Percentiles rank a stretch among this genome's conserved stretches.
These are phyloP conservation scores for Acanthochlamys bracteata DNA, from an alignment of 106 monocot genomes.

Conservation along the genomic window DNA sequence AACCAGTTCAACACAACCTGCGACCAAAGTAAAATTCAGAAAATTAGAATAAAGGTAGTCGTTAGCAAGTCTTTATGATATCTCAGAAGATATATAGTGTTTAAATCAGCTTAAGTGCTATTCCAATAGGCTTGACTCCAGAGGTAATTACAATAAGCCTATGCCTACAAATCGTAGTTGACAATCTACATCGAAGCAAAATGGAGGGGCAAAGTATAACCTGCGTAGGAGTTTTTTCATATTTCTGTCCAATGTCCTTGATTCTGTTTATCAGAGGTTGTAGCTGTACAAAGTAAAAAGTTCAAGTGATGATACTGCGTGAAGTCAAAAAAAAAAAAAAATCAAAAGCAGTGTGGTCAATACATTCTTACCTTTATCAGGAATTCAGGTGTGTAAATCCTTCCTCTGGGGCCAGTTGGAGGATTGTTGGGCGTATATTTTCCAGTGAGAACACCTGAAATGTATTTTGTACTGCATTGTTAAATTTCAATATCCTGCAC, in stretches of 20 bases:
- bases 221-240: conserved; percentile 82
- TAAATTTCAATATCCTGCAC: too few relatives aligned
- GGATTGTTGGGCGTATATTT: conserved; percentile 88
- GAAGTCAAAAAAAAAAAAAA: too few relatives aligned
- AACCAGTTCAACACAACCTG: conserved; percentile 78
- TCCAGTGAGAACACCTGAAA: conserved; percentile 73
- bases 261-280: conserved; percentile 72
- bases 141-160: background rate
- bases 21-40: background rate
- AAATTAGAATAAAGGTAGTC: background rate
- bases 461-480: background rate
- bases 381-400: conserved; percentile 78
- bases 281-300: conserved; percentile 35
- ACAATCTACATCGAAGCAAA: background rate
- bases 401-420: conserved; percentile 82
- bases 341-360: background rate
- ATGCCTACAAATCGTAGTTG: background rate
- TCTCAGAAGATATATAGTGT: too few relatives aligned
- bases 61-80: too few relatives aligned
- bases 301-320: background rate
- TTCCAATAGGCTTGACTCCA: background rate
- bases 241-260: conserved; percentile 64
- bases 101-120: too few relatives aligned
- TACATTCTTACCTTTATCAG: conserved; percentile 52
- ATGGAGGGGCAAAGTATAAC: conserved; percentile 17